Percentiles rank a stretch among this genome's conserved stretches.
phyloP scores from a whole-genome alignment of 306 rosid genomes.

The Acacia confusa region DNA sequence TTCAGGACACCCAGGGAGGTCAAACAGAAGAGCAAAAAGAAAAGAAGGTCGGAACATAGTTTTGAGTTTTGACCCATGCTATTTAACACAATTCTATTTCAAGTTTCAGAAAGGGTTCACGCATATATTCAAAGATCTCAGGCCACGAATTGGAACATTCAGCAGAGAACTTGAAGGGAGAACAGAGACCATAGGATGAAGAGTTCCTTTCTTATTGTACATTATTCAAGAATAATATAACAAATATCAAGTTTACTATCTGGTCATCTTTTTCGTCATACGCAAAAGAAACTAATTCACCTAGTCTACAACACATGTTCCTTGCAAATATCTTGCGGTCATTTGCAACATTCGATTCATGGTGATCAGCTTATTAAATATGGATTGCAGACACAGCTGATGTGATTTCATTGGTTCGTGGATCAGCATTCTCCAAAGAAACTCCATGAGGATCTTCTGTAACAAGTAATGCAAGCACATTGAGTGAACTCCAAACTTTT shows the following conservation, averaged over 20 bases:
- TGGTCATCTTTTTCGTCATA: background rate
- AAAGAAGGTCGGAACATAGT: constrained; percentile 14
- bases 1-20: background rate
- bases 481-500: constrained; percentile 57
- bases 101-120: constrained; percentile 1
- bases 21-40: background rate
- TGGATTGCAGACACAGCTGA: constrained; percentile 70
- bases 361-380: constrained; percentile 41
- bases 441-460: constrained; percentile 93
- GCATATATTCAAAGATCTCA: constrained; percentile 16
- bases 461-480: constrained; percentile 86
- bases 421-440: constrained; percentile 77
- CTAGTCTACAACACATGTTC: constrained; percentile 34
- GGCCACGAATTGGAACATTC: constrained; percentile 9
- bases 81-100: background rate
- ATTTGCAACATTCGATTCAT: constrained; percentile 20
- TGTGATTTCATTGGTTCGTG: constrained; percentile 69
- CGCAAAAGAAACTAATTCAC: constrained; percentile 16
- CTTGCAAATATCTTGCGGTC: constrained; percentile 6
- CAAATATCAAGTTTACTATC: background rate
- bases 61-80: background rate
- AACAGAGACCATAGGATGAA: background rate
- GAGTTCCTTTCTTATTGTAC: background rate
- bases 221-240: background rate
- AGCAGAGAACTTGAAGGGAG: background rate